Evolutionary conservation across 2,329 filamentous ascomycete genomes (phyloP).

Genomic region (Epichloe sp.): DNA sequence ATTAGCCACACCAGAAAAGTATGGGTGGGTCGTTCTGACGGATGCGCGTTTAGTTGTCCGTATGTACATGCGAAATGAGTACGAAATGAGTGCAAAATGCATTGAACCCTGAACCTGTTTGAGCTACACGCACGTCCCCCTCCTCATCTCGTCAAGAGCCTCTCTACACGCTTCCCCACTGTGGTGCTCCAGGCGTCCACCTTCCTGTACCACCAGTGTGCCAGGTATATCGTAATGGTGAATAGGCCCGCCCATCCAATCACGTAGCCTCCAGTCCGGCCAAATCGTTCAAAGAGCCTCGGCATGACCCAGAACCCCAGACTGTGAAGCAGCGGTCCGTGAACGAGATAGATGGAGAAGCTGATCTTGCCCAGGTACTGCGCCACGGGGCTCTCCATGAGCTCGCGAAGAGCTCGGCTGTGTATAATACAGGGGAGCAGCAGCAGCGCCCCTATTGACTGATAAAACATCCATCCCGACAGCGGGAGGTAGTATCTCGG

Average conservation of each 20-base stretch:
- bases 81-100: too few species aligned
- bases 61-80: too few species aligned
- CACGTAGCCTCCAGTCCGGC: slow-evolving; percentile 15
- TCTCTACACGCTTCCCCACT: slow-evolving; percentile 24
- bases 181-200: slow-evolving; percentile 24
- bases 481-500: slow-evolving; percentile 24
- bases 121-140: too few species aligned
- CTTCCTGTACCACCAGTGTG: slow-evolving; percentile 22
- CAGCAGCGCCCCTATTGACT: slow-evolving; percentile 23
- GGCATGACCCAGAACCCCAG: slow-evolving; percentile 46
- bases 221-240: slow-evolving; percentile 20
- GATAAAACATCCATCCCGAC: slow-evolving; percentile 27
- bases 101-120: too few species aligned
- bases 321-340: slow-evolving; percentile 44
- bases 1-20: too few species aligned
- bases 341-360: slow-evolving; percentile 29
- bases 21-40: too few species aligned
- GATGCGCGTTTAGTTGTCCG: too few species aligned
- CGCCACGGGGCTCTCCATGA: slow-evolving; percentile 18
- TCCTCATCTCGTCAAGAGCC: not conserved
- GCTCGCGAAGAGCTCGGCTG: slow-evolving; percentile 14
- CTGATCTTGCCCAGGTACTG: slow-evolving; percentile 27
- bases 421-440: slow-evolving; percentile 23
- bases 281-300: slow-evolving; percentile 23
- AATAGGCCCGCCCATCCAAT: slow-evolving; percentile 21